phyloP scores from a whole-genome alignment of 768 basidiomycete genomes.

The Wakefieldia striispora region DNA sequence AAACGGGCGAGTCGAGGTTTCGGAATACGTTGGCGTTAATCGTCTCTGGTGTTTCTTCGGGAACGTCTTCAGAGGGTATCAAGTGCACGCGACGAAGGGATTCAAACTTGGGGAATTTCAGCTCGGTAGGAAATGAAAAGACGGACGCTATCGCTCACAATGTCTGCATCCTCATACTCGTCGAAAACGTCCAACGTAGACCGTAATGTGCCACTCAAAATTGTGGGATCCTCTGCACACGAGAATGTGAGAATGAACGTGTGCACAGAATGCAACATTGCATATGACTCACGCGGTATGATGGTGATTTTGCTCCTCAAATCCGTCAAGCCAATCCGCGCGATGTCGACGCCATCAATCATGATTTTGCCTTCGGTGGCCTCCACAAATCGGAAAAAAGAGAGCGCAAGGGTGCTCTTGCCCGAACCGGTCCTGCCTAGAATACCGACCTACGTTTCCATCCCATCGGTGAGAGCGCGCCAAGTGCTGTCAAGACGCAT shows the following conservation, averaged over 20 bases:
- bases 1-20: constrained; percentile 68
- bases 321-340: constrained; percentile 77
- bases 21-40: constrained; percentile 77
- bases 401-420: constrained; percentile 79
- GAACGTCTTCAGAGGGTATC: constrained; percentile 56
- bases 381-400: constrained; percentile 91
- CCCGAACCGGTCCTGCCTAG: constrained; percentile 70
- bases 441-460: constrained; percentile 54
- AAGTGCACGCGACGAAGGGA: constrained; percentile 82
- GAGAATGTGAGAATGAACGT: background rate
- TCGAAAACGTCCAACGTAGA: constrained; percentile 83
- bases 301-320: constrained; percentile 75
- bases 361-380: constrained; percentile 71
- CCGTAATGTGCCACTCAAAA: constrained; percentile 78
- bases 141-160: constrained; percentile 44
- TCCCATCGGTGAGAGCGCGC: background rate
- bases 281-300: constrained; percentile 56
- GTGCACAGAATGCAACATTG: background rate
- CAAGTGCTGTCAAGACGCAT: background rate
- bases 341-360: constrained; percentile 78
- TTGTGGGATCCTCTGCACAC: constrained; percentile 78
- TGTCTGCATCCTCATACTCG: constrained; percentile 81
- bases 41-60: constrained; percentile 35
- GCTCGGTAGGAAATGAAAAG: background rate
- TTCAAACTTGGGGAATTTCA: constrained; percentile 53